phyloP scores from a whole-genome alignment of 192 early-diverging fungal genomes.

The Rhizophagus sp. region DNA sequence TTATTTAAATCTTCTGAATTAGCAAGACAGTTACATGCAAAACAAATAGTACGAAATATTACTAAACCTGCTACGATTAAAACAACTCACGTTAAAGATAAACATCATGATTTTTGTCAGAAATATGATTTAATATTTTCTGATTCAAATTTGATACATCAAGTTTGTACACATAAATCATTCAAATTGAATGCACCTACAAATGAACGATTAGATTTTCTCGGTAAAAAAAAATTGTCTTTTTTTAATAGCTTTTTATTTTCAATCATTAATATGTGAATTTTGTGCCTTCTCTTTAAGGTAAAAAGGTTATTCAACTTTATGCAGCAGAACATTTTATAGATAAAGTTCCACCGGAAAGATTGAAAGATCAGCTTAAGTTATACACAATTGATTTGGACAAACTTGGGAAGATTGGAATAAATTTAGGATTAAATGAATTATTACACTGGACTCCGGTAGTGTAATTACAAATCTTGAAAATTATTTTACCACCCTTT shows the following conservation, averaged over 20 bases:
- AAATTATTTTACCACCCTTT: not conserved
- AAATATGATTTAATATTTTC: constrained; percentile 16
- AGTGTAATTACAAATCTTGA: not conserved
- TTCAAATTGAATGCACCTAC: not conserved
- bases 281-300: not conserved
- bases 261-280: not conserved
- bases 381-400: not conserved
- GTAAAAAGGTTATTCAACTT: constrained; percentile 11
- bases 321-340: constrained; percentile 17
- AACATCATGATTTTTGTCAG: not conserved
- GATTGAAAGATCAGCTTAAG: not conserved
- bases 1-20: too few species aligned
- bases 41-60: not conserved
- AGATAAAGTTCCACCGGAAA: not conserved
- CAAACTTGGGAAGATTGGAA: constrained; percentile 17
- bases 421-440: constrained; percentile 22
- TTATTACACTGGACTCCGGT: constrained; percentile 15
- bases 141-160: constrained; percentile 4
- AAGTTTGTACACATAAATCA: constrained; percentile 26
- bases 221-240: not conserved
- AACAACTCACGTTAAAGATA: not conserved
- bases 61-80: not conserved
- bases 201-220: constrained; percentile 21
- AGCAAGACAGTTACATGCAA: not conserved
- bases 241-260: not conserved